Percentiles rank a stretch among this genome's conserved stretches.
These are phyloP conservation scores for Alectoria sarmentosa DNA, from an alignment of 495 filamentous ascomycete genomes.

Conservation along the genomic window DNA sequence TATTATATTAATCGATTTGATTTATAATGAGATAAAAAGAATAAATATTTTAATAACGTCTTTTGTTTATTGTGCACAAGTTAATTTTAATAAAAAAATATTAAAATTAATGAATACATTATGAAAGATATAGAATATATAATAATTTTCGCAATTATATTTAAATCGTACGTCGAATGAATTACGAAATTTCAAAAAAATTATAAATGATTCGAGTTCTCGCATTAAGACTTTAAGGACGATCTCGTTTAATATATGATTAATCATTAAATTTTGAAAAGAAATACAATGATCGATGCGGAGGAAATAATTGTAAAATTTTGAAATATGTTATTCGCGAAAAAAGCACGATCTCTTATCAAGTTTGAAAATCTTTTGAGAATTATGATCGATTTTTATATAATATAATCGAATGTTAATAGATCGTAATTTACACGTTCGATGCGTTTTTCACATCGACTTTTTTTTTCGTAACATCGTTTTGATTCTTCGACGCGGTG, in stretches of 20 bases:
- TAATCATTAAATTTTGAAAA: not conserved
- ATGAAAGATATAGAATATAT: not conserved
- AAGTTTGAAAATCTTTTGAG: not conserved
- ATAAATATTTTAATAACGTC: not conserved
- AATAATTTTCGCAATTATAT: not conserved
- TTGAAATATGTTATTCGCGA: not conserved
- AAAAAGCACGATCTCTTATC: not conserved
- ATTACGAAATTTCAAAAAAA: not conserved
- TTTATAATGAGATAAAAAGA: not conserved
- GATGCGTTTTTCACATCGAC: not conserved
- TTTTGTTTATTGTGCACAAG: no score
- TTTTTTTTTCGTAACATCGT: not conserved
- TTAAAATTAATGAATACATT: not conserved
- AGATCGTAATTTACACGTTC: no score
- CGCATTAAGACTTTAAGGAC: not conserved
- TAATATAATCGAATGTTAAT: no score
- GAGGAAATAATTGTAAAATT: not conserved
- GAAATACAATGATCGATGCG: not conserved
- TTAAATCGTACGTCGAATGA: not conserved
- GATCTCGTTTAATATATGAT: not conserved
- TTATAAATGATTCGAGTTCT: not conserved
- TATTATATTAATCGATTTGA: not conserved
- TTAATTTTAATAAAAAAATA: not conserved
- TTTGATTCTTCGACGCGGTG: not conserved
- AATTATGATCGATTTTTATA: not conserved